Percentiles rank a stretch among this genome's conserved stretches.
These are phyloP conservation scores for Pythium aristosporum DNA, from an alignment of 352 stramenopile species.

Conservation along the genomic window DNA sequence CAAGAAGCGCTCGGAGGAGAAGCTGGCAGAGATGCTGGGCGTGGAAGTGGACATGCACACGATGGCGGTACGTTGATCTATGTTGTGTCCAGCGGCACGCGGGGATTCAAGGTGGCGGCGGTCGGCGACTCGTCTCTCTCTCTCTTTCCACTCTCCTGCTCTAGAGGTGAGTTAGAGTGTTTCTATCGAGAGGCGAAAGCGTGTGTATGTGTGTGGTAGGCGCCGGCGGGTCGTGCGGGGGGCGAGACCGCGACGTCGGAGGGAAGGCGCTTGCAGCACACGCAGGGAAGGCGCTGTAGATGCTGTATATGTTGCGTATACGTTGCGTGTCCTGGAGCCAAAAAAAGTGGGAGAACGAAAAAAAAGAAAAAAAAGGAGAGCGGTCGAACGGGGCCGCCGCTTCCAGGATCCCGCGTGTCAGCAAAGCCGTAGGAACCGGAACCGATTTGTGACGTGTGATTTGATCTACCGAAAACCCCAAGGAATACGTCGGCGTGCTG, in stretches of 20 bases:
- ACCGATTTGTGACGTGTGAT: constrained; percentile 26
- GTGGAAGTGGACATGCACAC: constrained; percentile 75
- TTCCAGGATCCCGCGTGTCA: background rate
- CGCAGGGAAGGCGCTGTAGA: constrained; percentile 14
- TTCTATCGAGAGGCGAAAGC: background rate
- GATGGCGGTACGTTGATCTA: constrained; percentile 73
- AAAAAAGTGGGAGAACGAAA: constrained; percentile 35
- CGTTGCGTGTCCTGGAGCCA: constrained; percentile 26
- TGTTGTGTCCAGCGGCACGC: background rate
- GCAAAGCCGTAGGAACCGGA: background rate
- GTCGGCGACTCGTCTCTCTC: constrained; percentile 7
- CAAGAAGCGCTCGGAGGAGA: constrained; percentile 39
- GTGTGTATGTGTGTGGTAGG: constrained; percentile 5
- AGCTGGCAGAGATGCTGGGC: constrained; percentile 78
- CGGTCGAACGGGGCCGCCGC: background rate
- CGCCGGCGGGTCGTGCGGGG: background rate
- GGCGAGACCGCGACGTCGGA: constrained; percentile 1
- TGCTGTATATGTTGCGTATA: constrained; percentile 17
- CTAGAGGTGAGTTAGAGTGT: constrained; percentile 1
- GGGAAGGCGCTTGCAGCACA: constrained; percentile 9
- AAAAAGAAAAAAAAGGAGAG: constrained; percentile 17
- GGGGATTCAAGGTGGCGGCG: background rate
- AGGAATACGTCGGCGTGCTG: constrained; percentile 88
- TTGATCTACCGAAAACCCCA: constrained; percentile 12
- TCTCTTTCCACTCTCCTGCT: background rate